These are phyloP conservation scores for Thozetella sp. DNA, from an alignment of 495 filamentous ascomycete genomes.

Conservation along the genomic window DNA sequence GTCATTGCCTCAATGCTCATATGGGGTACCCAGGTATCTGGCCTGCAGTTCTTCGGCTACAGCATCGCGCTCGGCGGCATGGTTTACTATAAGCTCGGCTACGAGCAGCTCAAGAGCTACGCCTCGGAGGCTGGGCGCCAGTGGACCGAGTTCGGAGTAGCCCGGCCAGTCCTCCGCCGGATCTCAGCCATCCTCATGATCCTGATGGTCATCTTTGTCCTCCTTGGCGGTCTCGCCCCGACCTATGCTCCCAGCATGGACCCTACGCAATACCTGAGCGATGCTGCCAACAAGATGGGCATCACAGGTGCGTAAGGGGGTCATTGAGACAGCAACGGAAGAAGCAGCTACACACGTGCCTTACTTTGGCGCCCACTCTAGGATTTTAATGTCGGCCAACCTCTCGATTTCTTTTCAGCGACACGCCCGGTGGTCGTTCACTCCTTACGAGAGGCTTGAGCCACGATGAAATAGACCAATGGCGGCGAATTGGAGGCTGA, in stretches of 20 bases:
- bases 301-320: conserved; percentile 26
- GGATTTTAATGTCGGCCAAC: conserved; percentile 22
- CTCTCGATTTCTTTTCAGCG: conserved; percentile 13
- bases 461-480: background rate
- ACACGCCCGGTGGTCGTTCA: conserved; percentile 12
- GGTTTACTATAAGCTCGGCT: conserved; percentile 96
- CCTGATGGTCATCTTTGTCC: conserved; percentile 63
- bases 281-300: conserved; percentile 48
- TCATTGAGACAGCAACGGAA: background rate
- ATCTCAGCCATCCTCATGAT: conserved; percentile 63
- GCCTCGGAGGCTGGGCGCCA: conserved; percentile 65
- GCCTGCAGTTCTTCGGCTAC: conserved; percentile 93
- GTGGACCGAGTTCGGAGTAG: conserved; percentile 86
- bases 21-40: conserved; percentile 80
- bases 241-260: conserved; percentile 47
- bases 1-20: conserved; percentile 87
- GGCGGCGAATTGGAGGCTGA: background rate
- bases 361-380: conserved; percentile 20
- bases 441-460: conserved; percentile 6
- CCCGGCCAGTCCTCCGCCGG: conserved; percentile 75
- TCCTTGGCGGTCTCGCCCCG: conserved; percentile 60
- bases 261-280: conserved; percentile 41
- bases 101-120: conserved; percentile 80
- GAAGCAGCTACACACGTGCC: conserved; percentile 5
- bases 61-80: conserved; percentile 86